Evolutionary conservation across 495 filamentous ascomycete species (phyloP).

Genomic region (Apiosordaria backusii): DNA sequence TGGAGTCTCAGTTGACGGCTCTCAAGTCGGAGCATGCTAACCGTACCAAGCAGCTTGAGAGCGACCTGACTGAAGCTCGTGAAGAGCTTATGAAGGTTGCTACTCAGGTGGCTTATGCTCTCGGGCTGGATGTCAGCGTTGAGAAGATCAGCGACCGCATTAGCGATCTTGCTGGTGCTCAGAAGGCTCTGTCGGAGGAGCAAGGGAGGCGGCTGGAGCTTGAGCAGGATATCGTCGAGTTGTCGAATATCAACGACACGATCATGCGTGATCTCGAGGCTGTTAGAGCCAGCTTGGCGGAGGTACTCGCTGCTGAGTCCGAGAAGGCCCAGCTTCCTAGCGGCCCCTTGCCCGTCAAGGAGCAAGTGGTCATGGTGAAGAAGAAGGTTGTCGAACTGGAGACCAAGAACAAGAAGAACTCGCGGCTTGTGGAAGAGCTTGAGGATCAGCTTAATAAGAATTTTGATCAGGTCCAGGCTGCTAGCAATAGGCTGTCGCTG

Average conservation of each 20-base stretch:
- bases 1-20: conserved; percentile 42
- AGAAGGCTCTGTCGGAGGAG: conserved; percentile 49
- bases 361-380: conserved; percentile 46
- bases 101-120: conserved; percentile 50
- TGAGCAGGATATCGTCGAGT: conserved; percentile 44
- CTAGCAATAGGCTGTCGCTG: conserved; percentile 68
- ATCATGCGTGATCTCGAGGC: conserved; percentile 53
- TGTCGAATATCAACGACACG: conserved; percentile 52
- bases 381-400: conserved; percentile 66
- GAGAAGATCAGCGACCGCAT: conserved; percentile 55
- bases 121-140: conserved; percentile 52
- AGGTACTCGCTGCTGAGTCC: conserved; percentile 40
- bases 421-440: conserved; percentile 86
- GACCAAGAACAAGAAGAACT: conserved; percentile 72
- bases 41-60: conserved; percentile 58
- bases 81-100: conserved; percentile 63
- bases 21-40: conserved; percentile 56
- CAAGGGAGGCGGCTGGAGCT: conserved; percentile 54
- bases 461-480: conserved; percentile 86
- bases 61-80: conserved; percentile 66
- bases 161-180: conserved; percentile 47
- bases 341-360: not conserved
- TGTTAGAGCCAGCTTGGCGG: conserved; percentile 45
- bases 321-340: conserved; percentile 44
- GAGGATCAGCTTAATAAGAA: conserved; percentile 95